Evolutionary conservation across 2,329 filamentous ascomycete species (phyloP), one percentile per base, ranked within the genome.

Genomic region (Rutstroemia sp.): DNA sequence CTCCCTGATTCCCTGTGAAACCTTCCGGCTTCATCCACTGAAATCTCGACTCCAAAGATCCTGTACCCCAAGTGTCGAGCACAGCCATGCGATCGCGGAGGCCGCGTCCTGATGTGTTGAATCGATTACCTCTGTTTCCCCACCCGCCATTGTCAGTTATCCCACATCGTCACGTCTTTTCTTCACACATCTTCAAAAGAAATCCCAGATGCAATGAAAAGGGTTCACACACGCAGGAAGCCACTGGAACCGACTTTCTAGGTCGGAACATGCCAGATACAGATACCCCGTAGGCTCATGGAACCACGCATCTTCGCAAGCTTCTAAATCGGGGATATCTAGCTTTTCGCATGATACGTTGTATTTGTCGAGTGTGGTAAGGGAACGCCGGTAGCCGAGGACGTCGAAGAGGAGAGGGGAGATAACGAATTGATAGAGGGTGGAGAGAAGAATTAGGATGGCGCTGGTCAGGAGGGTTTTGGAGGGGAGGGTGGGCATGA

Each of bases 321-420:
- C 65, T 52, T 66, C 63, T 8, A 69, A 48, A 3, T 63, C 63
- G 41, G 60, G 54, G 25, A 64, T 58, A 39, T 62, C 58, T 4
- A 68, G 38, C 44, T 61, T 66, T 19, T 65, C 49, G 49, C 66
- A 69, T 2, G 58, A 54, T 12, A 58, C 38, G 61, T 68, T 67
- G 57, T 71, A 73, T 5, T 67, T 62, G 2, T 66, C 63, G 53
- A 73, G 62, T 2, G 67, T 59, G 19, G 64, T 62, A 47, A 72
- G 51, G 19, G 59, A 55, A 10, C 70, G 70, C 3, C 66, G 66
- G 56, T 66, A 48, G 21, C 71, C 70, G 5, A 71, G 21, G 7
- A 62, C 60, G 25, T 65, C 56, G 56, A 70, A 70, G 16, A 71
- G 38, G 21, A 69, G 16, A 30, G 59, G 34, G 48, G 66, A 67